phyloP scores from a whole-genome alignment of 495 filamentous ascomycete species.

The Annulohypoxylon bovei region DNA sequence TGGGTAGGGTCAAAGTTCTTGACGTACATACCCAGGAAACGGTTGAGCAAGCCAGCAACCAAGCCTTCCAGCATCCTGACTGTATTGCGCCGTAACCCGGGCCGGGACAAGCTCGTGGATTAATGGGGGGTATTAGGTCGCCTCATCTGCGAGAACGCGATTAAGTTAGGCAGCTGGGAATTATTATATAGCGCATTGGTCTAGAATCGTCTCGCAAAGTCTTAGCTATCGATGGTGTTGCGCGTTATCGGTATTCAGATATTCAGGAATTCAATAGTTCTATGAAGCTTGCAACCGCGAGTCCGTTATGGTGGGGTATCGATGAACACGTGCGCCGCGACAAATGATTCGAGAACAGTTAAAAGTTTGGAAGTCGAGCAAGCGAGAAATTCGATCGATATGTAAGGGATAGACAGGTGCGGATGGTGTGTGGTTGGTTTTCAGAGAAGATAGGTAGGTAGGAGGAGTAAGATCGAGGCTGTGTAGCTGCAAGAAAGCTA shows the following conservation, averaged over 20 bases:
- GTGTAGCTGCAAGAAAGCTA: not conserved
- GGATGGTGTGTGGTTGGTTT: not conserved
- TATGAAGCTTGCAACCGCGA: not conserved
- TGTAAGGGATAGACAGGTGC: not conserved
- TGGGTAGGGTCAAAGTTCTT: slow-evolving; percentile 98
- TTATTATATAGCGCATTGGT: not conserved
- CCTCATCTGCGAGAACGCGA: slow-evolving; percentile 46
- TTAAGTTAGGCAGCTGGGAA: not conserved
- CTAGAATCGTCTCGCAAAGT: slow-evolving; percentile 1
- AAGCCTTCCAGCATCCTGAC: slow-evolving; percentile 70
- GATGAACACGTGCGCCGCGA: slow-evolving; percentile 18
- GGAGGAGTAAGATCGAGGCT: not conserved
- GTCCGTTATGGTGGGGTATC: not conserved
- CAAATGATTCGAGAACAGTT: slow-evolving; percentile 5
- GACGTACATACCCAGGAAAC: slow-evolving; percentile 99
- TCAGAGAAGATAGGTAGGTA: not conserved
- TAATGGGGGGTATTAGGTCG: slow-evolving; percentile 41
- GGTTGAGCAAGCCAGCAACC: slow-evolving; percentile 91
- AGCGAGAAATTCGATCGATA: not conserved
- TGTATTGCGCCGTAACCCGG: slow-evolving; percentile 62
- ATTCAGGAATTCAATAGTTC: not conserved
- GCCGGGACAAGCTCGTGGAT: slow-evolving; percentile 51
- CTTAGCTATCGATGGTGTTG: not conserved
- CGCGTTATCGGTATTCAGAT: not conserved
- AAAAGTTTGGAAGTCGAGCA: not conserved